Evolutionary conservation across 345 rosid genomes (phyloP), one percentile per base, ranked within the genome.

Genomic region (Salix exigua): DNA sequence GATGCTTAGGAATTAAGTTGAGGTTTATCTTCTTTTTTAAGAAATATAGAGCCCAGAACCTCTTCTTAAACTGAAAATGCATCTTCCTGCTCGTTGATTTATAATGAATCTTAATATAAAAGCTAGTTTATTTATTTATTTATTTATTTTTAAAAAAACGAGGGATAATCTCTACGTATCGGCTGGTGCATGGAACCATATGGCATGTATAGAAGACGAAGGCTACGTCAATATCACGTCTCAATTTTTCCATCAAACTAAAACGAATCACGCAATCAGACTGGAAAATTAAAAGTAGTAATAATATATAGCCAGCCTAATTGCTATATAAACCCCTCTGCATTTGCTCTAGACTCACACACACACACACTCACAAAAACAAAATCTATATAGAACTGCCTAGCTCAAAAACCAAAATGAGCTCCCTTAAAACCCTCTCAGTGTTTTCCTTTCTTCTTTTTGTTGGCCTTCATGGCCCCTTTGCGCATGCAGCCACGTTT

Each of bases 401-500:
- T 42, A 9, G 21, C 17, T 23, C 61, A 4, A 18, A 33, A 0
- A 6, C 2, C 18, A 70, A 62, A 62, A 70, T 70, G 75, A 70
- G 40, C 16, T 58, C 8, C 38, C 25, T 62, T 4, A 77, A 16
- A 9, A 6, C 26, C 26, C 74, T 61, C 30, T 8, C 37, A n/a
- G 13, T 53, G 17, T 10, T 70, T 62, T 17, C 69, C 25, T 77
- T 75, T 44, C 64, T 73, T 71, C 64, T 73, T 74, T 7, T 82
- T 5, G 63, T 25, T 16, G n/a, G 72, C 62, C 70, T 80, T 28
- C 35, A 6, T 70, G 11, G 80, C 65, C 66, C 78, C 30, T 64
- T 50, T 5, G 75, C 75, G 14, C 26, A 70, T 2, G 88, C 89
- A 10, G 88, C 90, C 78, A 72, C 42, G 9, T 80, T 75, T 64